Conservation (phyloP, 2,329 filamentous ascomycete species). For the Xylaria sp. region DNA sequence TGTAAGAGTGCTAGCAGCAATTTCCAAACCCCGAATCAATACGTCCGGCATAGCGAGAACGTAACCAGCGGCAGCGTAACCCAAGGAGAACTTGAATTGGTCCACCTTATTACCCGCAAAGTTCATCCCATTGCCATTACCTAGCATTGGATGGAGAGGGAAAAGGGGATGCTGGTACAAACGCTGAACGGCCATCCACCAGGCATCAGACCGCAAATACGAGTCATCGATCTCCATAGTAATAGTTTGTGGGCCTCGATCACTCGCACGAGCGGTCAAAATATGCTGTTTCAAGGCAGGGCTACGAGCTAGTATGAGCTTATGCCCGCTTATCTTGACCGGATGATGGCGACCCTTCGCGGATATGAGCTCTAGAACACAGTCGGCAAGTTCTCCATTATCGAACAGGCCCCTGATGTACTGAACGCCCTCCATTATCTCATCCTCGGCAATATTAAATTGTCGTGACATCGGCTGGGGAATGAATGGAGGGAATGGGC, state of each 20-base stretch:
- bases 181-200: slow-evolving; percentile 67
- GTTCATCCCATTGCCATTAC: slow-evolving; percentile 48
- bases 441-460: slow-evolving; percentile 41
- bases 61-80: slow-evolving; percentile 72
- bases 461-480: slow-evolving; percentile 41
- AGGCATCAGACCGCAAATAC: slow-evolving; percentile 66
- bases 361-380: slow-evolving; percentile 55
- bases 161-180: slow-evolving; percentile 67
- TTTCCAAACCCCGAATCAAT: slow-evolving; percentile 66
- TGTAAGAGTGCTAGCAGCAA: slow-evolving; percentile 67
- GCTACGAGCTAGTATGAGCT: slow-evolving; percentile 66
- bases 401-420: slow-evolving; percentile 55
- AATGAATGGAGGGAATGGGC: slow-evolving; percentile 47
- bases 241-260: slow-evolving; percentile 53
- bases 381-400: slow-evolving; percentile 56
- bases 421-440: slow-evolving; percentile 44
- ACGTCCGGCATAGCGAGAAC: slow-evolving; percentile 67
- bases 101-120: slow-evolving; percentile 56
- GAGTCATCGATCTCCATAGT: slow-evolving; percentile 62
- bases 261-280: slow-evolving; percentile 49
- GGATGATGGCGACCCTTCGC: slow-evolving; percentile 52
- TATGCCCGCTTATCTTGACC: slow-evolving; percentile 64
- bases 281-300: slow-evolving; percentile 53
- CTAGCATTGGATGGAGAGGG: slow-evolving; percentile 48
- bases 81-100: slow-evolving; percentile 67